Evolutionary conservation across 257 asterid species (phyloP), one percentile per base, ranked within the genome.

Genomic region (Nicotiana tabacum): DNA sequence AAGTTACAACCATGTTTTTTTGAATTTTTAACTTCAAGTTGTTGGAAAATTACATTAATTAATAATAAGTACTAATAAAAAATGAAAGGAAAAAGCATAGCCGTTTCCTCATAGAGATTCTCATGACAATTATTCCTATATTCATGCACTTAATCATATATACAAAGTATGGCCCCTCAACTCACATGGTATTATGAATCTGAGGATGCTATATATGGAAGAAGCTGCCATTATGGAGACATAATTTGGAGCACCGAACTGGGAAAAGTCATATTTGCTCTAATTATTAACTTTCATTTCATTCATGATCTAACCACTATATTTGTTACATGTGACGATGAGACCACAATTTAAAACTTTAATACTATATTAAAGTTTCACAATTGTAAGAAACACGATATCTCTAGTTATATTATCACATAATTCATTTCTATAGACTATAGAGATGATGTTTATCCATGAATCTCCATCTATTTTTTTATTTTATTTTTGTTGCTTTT

Each of bases 181-280:
- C 74, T 29, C 83, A 79, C 76, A 62, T 61, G 83, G 30, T 35
- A 65, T 61, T 79, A 48, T 37, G 61, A 61, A 79, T 79, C 61
- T 79, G 61, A 74, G 78, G 78, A 46, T 6, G 30, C 37, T 11
- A 35, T 78, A 78, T 35, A 21, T 43, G 61, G 70, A 33, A 78
- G 27, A 32, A 61, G 67, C 39, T 78, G 72, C 82, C 66, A 58
- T 78, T 78, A 78, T 62, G 69, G 82, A 58, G 57, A 78, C 82
- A 78, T n/a, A 78, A 60, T 58, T 78, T 21, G 61, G 60, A 18
- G 58, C 27, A 60, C 17, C 55, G 5, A 68, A 32, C 4, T 68
- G n/a, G 53, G 21, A 17, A 68, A 6, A 35, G 4, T 17, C n/a
- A 18, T 57, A 2, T 5, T 55, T 55, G 7, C n/a, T 18, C 11